These are phyloP conservation scores for Camelina hispida DNA, from an alignment of 345 rosid genomes.

Conservation along the genomic window DNA sequence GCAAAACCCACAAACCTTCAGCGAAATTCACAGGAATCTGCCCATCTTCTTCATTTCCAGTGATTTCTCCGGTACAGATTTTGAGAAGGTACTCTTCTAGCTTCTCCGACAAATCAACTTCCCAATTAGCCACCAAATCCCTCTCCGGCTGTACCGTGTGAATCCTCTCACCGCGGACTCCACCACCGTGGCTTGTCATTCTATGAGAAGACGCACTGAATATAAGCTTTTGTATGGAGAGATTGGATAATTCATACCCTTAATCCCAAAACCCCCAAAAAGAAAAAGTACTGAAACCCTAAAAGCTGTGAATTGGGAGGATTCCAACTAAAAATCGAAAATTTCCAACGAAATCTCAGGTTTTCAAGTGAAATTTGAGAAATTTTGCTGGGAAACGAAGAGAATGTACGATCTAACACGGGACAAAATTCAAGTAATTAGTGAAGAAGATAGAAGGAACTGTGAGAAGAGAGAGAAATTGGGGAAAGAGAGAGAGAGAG, in stretches of 20 bases:
- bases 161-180: slow-evolving; percentile 47
- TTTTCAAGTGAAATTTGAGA: slow-evolving; percentile 3
- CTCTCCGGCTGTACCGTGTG: slow-evolving; percentile 83
- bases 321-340: background rate
- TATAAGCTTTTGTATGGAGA: slow-evolving; percentile 7
- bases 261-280: background rate
- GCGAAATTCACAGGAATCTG: slow-evolving; percentile 73
- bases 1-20: slow-evolving; percentile 61
- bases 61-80: slow-evolving; percentile 84
- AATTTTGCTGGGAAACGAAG: background rate
- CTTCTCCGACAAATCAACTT: slow-evolving; percentile 79
- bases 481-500: slow-evolving; percentile 16
- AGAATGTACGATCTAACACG: background rate
- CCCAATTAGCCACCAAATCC: slow-evolving; percentile 92
- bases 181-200: slow-evolving; percentile 45
- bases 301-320: slow-evolving; percentile 22
- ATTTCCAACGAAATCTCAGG: background rate
- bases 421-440: background rate
- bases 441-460: slow-evolving; percentile 13
- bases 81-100: slow-evolving; percentile 90
- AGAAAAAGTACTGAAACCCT: slow-evolving; percentile 34
- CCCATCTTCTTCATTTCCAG: slow-evolving; percentile 52
- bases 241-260: slow-evolving; percentile 33
- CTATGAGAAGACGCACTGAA: background rate
- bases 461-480: slow-evolving; percentile 11